These are phyloP conservation scores for Oxytropis ochrocephala DNA, from an alignment of 306 rosid species.

Conservation along the genomic window DNA sequence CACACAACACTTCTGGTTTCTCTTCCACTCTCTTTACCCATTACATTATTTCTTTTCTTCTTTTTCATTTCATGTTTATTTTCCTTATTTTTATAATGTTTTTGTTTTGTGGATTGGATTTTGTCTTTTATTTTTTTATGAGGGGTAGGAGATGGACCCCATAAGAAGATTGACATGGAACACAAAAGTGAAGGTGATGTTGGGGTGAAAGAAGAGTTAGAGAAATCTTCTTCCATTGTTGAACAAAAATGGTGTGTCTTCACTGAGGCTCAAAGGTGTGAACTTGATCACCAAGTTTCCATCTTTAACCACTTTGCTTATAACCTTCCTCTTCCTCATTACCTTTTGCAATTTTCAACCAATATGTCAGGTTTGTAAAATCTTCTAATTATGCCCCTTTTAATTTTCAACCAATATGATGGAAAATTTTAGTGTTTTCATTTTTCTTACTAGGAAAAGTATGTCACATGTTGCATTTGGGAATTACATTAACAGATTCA, in stretches of 20 bases:
- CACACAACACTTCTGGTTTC: slow-evolving; percentile 29
- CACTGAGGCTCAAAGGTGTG: slow-evolving; percentile 51
- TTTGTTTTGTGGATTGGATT: neutral
- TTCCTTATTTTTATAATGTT: neutral
- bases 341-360: slow-evolving; percentile 43
- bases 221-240: slow-evolving; percentile 11
- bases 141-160: slow-evolving; percentile 29
- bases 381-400: neutral
- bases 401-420: neutral
- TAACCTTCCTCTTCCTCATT: slow-evolving; percentile 48
- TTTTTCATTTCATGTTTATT: neutral
- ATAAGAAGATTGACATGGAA: slow-evolving; percentile 24
- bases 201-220: slow-evolving; percentile 22
- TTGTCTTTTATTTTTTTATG: neutral
- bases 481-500: neutral
- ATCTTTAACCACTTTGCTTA: slow-evolving; percentile 46
- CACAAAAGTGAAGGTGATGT: neutral
- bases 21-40: slow-evolving; percentile 19
- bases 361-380: slow-evolving; percentile 34
- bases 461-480: neutral
- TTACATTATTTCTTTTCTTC: neutral
- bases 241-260: slow-evolving; percentile 20
- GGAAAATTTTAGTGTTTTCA: neutral
- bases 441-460: neutral
- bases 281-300: slow-evolving; percentile 53